Evolutionary conservation across 1,284 basidiomycete species (phyloP).

Genomic region (Apiotrichum gamsii): DNA sequence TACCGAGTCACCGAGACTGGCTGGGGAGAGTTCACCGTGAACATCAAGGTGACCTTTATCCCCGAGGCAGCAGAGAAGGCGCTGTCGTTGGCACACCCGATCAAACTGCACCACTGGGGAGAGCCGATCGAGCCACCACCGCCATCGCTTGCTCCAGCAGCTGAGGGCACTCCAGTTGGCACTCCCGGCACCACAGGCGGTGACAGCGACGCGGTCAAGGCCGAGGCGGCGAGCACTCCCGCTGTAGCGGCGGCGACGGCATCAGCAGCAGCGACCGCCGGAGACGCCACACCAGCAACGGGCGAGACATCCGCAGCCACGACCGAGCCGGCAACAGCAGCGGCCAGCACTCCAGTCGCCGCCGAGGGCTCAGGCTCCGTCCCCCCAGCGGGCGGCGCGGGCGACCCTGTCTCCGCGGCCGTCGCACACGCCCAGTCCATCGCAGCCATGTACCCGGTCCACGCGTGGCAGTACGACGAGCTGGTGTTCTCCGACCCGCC

Average conservation of each 20-base stretch:
- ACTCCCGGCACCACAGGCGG: not conserved
- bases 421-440: slow-evolving; percentile 10
- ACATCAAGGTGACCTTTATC: slow-evolving; percentile 89
- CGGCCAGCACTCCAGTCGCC: not conserved
- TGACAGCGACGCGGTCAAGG: not conserved
- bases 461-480: slow-evolving; percentile 99
- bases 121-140: slow-evolving; percentile 45
- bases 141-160: slow-evolving; percentile 55
- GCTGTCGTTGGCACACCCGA: slow-evolving; percentile 77
- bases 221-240: slow-evolving; percentile 5
- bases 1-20: slow-evolving; percentile 95
- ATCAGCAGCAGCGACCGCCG: slow-evolving; percentile 1
- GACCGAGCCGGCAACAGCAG: slow-evolving; percentile 5
- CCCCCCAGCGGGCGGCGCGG: not conserved
- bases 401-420: not conserved
- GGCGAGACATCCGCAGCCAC: slow-evolving; percentile 3
- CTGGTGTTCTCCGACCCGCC: slow-evolving; percentile 94
- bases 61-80: slow-evolving; percentile 88
- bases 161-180: not conserved
- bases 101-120: slow-evolving; percentile 95
- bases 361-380: slow-evolving; percentile 1
- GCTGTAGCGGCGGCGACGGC: slow-evolving; percentile 12
- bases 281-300: slow-evolving; percentile 4
- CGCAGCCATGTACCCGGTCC: slow-evolving; percentile 54
- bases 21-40: slow-evolving; percentile 98